Base-by-base conservation (phyloP, 148 eudicot species). In the Vaccinium myrtillus region DNA sequence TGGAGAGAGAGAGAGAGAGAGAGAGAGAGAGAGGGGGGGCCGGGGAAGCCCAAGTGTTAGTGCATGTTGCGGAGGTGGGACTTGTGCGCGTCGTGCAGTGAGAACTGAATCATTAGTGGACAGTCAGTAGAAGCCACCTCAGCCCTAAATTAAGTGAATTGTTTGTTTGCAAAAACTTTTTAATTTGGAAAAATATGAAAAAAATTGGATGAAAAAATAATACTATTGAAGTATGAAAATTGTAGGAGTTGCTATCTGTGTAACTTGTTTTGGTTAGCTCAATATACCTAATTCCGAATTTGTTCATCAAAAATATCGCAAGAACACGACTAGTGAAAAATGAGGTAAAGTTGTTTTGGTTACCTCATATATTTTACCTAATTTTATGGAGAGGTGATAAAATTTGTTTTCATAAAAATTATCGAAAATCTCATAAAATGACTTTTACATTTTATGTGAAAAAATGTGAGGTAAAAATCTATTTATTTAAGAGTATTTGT, bases 11-110 rank as follows among this genome's bases (percentile, higher is more conserved):
- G 46, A 43, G 46, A 43, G 79, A 5, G 50, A 39, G 39, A 77
- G 79, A 1, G 80, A 77, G 80, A 77, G 58, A 77, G n/a, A n/a
- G n/a, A n/a, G n/a, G n/a, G n/a, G 39, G 27, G 15, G 15, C 58
- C 16, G 80, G 59, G 12, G 58, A 15, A 27, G 15, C 54, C 30
- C 80, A 6, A 46, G 30, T 46, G 36, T 4, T 49, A 77, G 56
- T 77, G 58, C 80, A 77, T 51, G 80, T 25, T 18, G 21, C 19
- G 6, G 80, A 23, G 18, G 80, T 77, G 80, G 58, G 78, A 2
- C 25, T 46, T 75, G 25, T 75, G 53, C 78, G 78, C 21, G 53
- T 75, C 53, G 10, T 46, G 2, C 18, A 39, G 23, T 39, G 48
- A 36, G 18, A 5, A 32, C 1, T 39, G 1, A 43, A 43, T 73